Evolutionary conservation across 1,139 yeast species (phyloP), one percentile per base, ranked within the genome.

Genomic region (Yamadazyma spencermartinsiae): DNA sequence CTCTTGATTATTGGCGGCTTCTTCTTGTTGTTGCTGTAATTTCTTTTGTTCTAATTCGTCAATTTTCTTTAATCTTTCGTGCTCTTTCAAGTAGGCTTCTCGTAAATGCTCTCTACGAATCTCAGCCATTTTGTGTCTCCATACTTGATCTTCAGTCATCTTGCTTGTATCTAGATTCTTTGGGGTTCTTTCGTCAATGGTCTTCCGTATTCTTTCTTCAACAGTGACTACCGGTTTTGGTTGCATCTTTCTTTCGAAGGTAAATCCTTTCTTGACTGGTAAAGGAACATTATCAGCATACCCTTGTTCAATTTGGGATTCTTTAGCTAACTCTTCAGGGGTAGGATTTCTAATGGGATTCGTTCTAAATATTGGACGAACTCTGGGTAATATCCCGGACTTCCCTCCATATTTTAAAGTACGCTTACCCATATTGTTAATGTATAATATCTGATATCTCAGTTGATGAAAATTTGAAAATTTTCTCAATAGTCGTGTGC

Each of bases 371-470:
- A 84, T 77, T 28, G 84, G 80, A 55, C 95, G 81, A 11, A 86
- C 81, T 42, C 68, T 73, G 37, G 97, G 97, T 49, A 89, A 73
- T 35, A 86, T 70, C 57, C 97, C 96, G 38, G 94, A 83, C 64
- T 85, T 85, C n/a, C 80, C 80, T 24, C 80, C 80, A 51, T 63
- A 71, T 50, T 70, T 76, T 33, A 75, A 55, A 18, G 70, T 66
- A 41, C 79, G 72, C 51, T 75, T 78, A 41, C 79, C 76, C 80
- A 75, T 42, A 29, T 4, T 38, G 10, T n/a, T n/a, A n/a, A n/a
- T n/a, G n/a, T n/a, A n/a, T n/a, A n/a, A n/a, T n/a, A n/a, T n/a
- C n/a, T n/a, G n/a, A 23, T 23, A 23, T 23, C n/a, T 23, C 26
- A 23, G 12, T 23, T 23, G 26, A 23, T 23, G 26, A 23, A 23